These are phyloP conservation scores for Tulasnella sp. DNA, from an alignment of 768 basidiomycete genomes.

Conservation along the genomic window DNA sequence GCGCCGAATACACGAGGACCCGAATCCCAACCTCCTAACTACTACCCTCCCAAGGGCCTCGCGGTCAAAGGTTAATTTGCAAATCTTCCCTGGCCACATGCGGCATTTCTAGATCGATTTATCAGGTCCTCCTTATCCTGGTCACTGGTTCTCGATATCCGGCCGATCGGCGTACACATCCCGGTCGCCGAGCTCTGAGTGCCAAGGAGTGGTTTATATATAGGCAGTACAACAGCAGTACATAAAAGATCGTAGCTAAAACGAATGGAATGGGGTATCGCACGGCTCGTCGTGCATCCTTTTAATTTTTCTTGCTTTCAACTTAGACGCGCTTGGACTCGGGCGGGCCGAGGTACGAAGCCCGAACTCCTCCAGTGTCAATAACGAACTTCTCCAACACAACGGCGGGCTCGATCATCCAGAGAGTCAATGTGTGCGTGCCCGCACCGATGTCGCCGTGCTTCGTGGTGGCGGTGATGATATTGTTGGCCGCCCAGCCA, in stretches of 20 bases:
- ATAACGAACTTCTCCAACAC: slow-evolving; percentile 57
- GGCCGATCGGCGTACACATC: not conserved
- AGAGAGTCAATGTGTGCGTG: slow-evolving; percentile 59
- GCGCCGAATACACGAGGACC: not conserved
- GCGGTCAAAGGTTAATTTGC: not conserved
- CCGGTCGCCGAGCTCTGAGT: not conserved
- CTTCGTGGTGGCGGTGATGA: slow-evolving; percentile 44
- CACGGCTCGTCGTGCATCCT: not conserved
- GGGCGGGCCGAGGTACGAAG: slow-evolving; percentile 62
- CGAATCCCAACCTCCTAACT: not conserved
- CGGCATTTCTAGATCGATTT: not conserved
- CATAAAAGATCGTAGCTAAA: not conserved
- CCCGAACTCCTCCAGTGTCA: slow-evolving; percentile 51
- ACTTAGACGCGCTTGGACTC: slow-evolving; percentile 38
- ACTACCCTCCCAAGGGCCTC: not conserved
- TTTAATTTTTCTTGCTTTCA: not conserved
- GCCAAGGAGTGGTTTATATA: not conserved
- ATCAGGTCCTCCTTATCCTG: not conserved
- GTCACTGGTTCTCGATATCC: not conserved
- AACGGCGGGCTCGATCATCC: slow-evolving; percentile 57
- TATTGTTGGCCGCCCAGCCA: slow-evolving; percentile 54
- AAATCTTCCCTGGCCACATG: not conserved
- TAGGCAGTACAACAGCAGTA: slow-evolving; percentile 3
- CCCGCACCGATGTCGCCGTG: slow-evolving; percentile 48
- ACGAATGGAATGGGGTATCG: not conserved